A percentile compares a stretch with the other conserved stretches of the same genome.
Conservation (phyloP, 306 rosid species). For the Calophaca sinica region DNA sequence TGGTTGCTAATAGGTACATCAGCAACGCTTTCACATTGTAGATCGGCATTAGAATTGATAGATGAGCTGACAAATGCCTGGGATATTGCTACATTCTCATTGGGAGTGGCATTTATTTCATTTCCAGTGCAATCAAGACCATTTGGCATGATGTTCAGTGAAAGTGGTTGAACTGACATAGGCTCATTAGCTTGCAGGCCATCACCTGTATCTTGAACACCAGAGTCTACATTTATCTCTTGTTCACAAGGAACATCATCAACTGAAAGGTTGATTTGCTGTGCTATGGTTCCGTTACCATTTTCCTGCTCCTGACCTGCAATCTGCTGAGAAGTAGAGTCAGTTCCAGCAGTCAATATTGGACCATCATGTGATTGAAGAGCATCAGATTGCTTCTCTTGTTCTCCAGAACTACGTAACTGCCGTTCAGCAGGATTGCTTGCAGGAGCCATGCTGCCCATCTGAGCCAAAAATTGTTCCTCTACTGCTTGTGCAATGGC, state of each 20-base stretch:
- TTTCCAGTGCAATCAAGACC: conserved; percentile 65
- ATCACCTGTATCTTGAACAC: conserved; percentile 59
- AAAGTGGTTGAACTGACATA: conserved; percentile 74
- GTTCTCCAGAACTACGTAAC: conserved; percentile 63
- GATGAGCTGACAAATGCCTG: conserved; percentile 55
- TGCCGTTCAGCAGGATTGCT: conserved; percentile 67
- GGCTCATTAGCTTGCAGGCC: conserved; percentile 62
- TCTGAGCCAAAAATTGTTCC: conserved; percentile 74
- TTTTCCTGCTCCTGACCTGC: conserved; percentile 74
- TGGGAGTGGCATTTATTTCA: conserved; percentile 61
- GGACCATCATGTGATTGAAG: conserved; percentile 69
- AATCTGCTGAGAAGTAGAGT: conserved; percentile 61
- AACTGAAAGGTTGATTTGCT: conserved; percentile 53
- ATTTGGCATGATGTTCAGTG: conserved; percentile 58
- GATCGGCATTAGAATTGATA: conserved; percentile 49
- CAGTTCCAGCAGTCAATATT: conserved; percentile 53
- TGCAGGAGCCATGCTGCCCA: conserved; percentile 62
- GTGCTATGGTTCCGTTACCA: conserved; percentile 57
- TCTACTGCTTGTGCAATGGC: conserved; percentile 92
- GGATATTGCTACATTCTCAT: conserved; percentile 56
- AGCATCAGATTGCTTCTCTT: conserved; percentile 69
- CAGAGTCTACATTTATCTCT: conserved; percentile 66
- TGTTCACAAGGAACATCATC: conserved; percentile 57
- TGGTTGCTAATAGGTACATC: conserved; percentile 55
- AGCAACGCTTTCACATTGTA: conserved; percentile 55